phyloP scores from a whole-genome alignment of 1,284 basidiomycete species.

The Flammula alnicola region DNA sequence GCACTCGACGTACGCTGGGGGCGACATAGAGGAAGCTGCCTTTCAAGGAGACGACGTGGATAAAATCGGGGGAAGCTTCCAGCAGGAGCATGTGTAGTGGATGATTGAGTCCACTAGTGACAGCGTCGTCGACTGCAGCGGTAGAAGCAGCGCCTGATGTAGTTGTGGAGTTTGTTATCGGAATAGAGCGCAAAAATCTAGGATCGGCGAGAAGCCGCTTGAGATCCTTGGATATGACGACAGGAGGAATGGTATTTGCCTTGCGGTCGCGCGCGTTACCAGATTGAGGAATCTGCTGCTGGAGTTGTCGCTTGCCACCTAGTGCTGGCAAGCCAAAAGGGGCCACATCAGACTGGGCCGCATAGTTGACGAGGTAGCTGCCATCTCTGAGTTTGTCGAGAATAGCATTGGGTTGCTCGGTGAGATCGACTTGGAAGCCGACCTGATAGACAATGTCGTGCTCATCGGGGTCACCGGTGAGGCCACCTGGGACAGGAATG shows the following conservation, averaged over 20 bases:
- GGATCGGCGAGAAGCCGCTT: conserved; percentile 35
- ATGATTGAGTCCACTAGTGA: conserved; percentile 41
- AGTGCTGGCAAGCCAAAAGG: neutral
- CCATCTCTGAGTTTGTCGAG: conserved; percentile 78
- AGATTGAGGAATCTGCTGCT: neutral
- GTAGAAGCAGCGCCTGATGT: conserved; percentile 24
- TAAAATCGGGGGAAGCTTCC: conserved; percentile 75
- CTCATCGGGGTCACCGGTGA: conserved; percentile 50
- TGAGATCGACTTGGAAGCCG: conserved; percentile 92
- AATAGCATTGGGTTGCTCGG: conserved; percentile 85
- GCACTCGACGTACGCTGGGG: conserved; percentile 72
- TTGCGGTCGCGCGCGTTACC: conserved; percentile 28
- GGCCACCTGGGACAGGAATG: conserved; percentile 78
- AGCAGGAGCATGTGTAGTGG: conserved; percentile 71
- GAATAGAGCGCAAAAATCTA: conserved; percentile 35
- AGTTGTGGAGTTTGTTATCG: conserved; percentile 26
- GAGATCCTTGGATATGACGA: conserved; percentile 38
- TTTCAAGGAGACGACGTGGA: conserved; percentile 91
- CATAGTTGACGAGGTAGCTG: conserved; percentile 58
- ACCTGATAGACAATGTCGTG: conserved; percentile 82
- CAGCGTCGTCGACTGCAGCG: conserved; percentile 17
- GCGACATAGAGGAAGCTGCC: conserved; percentile 94
- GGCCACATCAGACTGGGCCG: conserved; percentile 4
- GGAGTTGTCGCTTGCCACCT: neutral
- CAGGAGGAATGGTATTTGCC: conserved; percentile 27